These are phyloP conservation scores for Spergularia bocconei DNA, from an alignment of 148 eudicot genomes.

Conservation along the genomic window DNA sequence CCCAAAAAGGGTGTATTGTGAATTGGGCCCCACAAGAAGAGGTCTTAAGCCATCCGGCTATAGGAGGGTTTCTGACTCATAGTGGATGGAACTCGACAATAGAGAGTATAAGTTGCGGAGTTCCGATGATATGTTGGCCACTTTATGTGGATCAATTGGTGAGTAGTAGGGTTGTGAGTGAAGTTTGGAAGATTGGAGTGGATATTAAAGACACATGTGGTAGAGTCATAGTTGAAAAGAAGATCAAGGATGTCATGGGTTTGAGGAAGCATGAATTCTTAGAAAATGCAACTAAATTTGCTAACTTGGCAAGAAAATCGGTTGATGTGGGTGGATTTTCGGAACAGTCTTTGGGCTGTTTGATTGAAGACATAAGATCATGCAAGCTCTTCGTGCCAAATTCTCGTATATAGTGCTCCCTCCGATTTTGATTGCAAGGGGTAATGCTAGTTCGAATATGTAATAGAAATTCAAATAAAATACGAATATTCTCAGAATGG, in stretches of 20 bases:
- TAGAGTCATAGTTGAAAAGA: conserved; percentile 14
- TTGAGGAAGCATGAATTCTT: conserved; percentile 14
- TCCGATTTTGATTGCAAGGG: no score
- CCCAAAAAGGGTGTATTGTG: conserved; percentile 14
- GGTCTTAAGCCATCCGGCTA: conserved; percentile 23
- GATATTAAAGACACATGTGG: conserved; percentile 24
- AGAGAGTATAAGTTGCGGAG: conserved; percentile 13
- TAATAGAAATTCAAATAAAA: no score
- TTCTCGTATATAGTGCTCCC: not conserved
- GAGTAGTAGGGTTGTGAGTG: conserved; percentile 17
- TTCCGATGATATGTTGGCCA: conserved; percentile 34
- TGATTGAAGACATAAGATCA: conserved; percentile 18
- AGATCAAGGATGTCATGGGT: conserved; percentile 24
- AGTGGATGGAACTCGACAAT: conserved; percentile 25
- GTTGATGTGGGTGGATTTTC: conserved; percentile 27
- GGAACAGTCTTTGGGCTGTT: not conserved
- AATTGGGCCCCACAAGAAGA: conserved; percentile 33
- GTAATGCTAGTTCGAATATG: not conserved
- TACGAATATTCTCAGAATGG: no score
- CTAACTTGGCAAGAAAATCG: conserved; percentile 13
- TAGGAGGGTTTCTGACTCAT: conserved; percentile 28
- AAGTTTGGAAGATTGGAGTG: conserved; percentile 26
- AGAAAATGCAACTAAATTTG: not conserved
- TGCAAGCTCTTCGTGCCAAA: not conserved
- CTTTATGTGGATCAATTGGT: conserved; percentile 27